Evolutionary conservation across 2,329 filamentous ascomycete species (phyloP).

Genomic region (Cladosporium sp.): DNA sequence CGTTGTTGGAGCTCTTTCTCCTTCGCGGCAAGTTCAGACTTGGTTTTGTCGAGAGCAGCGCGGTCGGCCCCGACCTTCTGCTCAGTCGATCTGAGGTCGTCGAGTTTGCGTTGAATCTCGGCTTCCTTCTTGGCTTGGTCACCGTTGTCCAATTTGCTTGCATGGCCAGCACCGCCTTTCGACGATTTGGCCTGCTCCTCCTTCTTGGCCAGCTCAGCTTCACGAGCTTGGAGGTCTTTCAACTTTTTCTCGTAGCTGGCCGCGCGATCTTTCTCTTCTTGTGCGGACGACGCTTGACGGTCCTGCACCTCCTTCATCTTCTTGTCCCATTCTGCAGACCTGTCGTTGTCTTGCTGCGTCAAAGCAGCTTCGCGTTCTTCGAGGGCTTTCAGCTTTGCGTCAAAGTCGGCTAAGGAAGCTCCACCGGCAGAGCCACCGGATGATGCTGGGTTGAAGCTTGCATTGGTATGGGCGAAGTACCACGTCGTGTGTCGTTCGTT

Average conservation of each 20-base stretch:
- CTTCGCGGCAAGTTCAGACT: neutral
- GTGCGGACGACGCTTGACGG: neutral
- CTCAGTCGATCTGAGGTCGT: conserved; percentile 1
- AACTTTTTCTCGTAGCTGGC: conserved; percentile 9
- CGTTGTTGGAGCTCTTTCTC: conserved; percentile 8
- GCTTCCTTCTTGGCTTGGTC: neutral
- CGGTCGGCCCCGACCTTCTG: conserved; percentile 5
- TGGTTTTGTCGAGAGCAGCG: conserved; percentile 1
- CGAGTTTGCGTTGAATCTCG: conserved; percentile 7
- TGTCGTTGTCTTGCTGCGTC: neutral
- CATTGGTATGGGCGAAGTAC: conserved; percentile 8
- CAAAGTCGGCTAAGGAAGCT: neutral
- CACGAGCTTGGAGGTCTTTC: conserved; percentile 7
- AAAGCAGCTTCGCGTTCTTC: neutral
- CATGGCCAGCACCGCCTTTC: neutral
- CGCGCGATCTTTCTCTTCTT: neutral
- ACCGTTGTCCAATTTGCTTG: neutral
- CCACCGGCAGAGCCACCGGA: neutral
- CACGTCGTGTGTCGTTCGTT: conserved; percentile 1
- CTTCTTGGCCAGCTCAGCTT: conserved; percentile 6
- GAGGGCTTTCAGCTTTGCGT: neutral
- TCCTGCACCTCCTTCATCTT: conserved; percentile 1
- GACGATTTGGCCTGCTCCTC: conserved; percentile 3
- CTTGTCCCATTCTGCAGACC: neutral
- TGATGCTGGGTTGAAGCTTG: conserved; percentile 1